These are phyloP conservation scores for Pyracantha coccinea DNA, from an alignment of 331 rosid genomes.

Conservation along the genomic window DNA sequence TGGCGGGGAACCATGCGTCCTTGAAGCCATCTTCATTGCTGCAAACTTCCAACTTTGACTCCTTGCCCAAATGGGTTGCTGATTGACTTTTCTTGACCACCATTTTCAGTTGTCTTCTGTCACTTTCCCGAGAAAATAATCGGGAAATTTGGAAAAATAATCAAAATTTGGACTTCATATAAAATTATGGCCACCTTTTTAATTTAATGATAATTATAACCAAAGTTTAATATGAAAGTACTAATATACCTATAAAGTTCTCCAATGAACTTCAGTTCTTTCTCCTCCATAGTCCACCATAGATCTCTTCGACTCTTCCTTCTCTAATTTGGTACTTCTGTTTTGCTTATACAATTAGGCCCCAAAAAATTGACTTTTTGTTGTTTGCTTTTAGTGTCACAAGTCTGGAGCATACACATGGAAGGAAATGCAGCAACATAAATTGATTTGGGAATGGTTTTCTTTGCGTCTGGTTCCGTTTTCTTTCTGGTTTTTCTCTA, in stretches of 20 bases:
- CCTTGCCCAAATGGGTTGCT: background rate
- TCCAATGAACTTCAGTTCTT: no score
- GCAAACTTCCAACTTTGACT: background rate
- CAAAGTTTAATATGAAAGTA: no score
- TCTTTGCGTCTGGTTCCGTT: conserved; percentile 37
- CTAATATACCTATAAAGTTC: no score
- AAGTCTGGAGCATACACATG: background rate
- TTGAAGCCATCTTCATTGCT: background rate
- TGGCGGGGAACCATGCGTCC: conserved; percentile 9
- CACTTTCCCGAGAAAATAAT: background rate
- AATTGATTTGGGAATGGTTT: conserved; percentile 41
- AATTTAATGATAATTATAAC: no score
- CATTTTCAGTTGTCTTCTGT: background rate
- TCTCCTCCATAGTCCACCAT: no score
- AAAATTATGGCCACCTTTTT: no score
- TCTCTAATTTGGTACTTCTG: background rate
- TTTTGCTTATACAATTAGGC: background rate
- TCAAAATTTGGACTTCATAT: no score
- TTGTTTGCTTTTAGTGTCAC: background rate
- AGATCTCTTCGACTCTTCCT: background rate
- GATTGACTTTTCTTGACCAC: background rate
- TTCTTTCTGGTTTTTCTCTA: conserved; percentile 47
- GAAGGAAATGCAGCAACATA: background rate
- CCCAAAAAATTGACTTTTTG: background rate
- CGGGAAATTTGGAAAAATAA: no score